A percentile compares a stretch with the other conserved stretches of the same genome.
Conservation (phyloP, 208 protist species). For the Trypanosomatidae sp. region DNA sequence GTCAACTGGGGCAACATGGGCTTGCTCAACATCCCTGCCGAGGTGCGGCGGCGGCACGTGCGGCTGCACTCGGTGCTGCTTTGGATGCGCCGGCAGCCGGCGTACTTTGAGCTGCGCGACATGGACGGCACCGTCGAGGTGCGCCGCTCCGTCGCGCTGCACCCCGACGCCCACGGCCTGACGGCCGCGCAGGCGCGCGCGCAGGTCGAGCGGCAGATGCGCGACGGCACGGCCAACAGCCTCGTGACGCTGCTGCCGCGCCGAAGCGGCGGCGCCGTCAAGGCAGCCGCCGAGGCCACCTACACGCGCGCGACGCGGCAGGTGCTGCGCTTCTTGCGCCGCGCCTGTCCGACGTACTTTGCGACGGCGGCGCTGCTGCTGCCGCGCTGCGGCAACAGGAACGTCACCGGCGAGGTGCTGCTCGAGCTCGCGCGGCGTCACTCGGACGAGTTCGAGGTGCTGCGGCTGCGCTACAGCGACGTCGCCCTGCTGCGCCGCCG, state of each 20-base stretch:
- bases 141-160: constrained; percentile 53
- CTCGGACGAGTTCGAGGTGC: constrained; percentile 49
- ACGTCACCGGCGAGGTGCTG: constrained; percentile 25
- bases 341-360: constrained; percentile 72
- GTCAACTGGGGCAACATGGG: constrained; percentile 70
- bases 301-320: constrained; percentile 9
- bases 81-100: constrained; percentile 78
- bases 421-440: constrained; percentile 11
- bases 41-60: constrained; percentile 41
- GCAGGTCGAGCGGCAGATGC: constrained; percentile 32
- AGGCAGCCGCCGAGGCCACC: constrained; percentile 6
- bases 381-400: constrained; percentile 80
- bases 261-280: constrained; percentile 16
- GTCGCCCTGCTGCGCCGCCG: constrained; percentile 31
- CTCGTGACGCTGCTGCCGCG: constrained; percentile 25
- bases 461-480: constrained; percentile 26
- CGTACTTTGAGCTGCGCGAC: constrained; percentile 76
- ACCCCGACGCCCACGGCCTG: constrained; percentile 66
- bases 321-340: constrained; percentile 45
- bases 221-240: constrained; percentile 48
- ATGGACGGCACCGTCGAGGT: constrained; percentile 54
- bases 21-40: constrained; percentile 38
- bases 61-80: constrained; percentile 25
- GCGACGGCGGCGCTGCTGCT: constrained; percentile 34
- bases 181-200: constrained; percentile 43